Base-by-base conservation (phyloP, 805 yeast genomes). In the Lipomyces anomalus region DNA sequence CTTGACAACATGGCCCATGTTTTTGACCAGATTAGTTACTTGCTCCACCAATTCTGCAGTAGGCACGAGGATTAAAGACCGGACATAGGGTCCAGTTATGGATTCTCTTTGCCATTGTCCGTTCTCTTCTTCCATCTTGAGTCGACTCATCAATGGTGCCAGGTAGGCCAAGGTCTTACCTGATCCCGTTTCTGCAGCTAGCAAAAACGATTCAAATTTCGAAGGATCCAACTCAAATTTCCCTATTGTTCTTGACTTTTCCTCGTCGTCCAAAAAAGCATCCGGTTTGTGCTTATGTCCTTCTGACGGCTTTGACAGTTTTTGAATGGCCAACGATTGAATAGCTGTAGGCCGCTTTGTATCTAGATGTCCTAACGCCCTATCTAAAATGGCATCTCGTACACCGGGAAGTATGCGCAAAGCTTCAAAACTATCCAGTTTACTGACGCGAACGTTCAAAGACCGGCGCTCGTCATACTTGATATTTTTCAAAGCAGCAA, bases 111-210 rank as follows among this genome's bases (percentile, higher is more conserved):
- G n/a, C n/a, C n/a, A n/a, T n/a, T n/a, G n/a, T 6, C 53, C 60
- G 9, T 42, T 43, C 42, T 62, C 69, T 2, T 81, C 80, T 41
- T 75, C 78, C 47, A 80, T 79, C 48, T 78, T 75, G 52, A 89
- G 64, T 52, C 76, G 78, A 39, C 86, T 82, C 32, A 89, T 52
- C 29, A 90, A 52, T 0, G 95, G 89, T 0, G 84, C 78, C 49
- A 92, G 61, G 59, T 89, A 90, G 0, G 97, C 88, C 80, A 95
- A 79, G 0, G 98, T 90, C 61, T 90, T 90, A 6, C 98, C 98
- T 0, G 95, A 83, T 0, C 98, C 98, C 0, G 98, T 90, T 62
- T 92, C 97, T 2, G 97, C 95, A 0, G 97, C 97, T 44, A 90
- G 64, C 2, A 92, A 78, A 68, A 78, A 86, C 0, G 81, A 30